These are phyloP conservation scores for Cladosporium austrohemisphaericum DNA, from an alignment of 2,329 filamentous ascomycete species.

Conservation along the genomic window DNA sequence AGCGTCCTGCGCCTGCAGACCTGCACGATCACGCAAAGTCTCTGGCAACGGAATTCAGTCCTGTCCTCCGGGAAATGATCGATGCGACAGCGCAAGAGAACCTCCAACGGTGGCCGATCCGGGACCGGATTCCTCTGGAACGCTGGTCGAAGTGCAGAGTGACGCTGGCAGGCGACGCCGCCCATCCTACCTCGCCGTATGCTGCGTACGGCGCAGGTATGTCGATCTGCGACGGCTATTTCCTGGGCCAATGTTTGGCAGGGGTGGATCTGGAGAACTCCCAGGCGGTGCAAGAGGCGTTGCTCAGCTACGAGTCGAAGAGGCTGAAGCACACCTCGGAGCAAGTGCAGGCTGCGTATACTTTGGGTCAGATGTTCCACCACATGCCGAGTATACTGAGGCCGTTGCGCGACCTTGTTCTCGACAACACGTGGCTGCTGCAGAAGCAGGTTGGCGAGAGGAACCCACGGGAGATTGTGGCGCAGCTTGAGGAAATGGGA, in stretches of 20 bases:
- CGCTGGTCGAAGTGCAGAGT: slow-evolving; percentile 32
- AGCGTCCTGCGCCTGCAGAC: slow-evolving; percentile 42
- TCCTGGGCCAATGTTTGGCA: not conserved
- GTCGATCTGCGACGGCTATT: slow-evolving; percentile 1
- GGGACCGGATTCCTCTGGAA: slow-evolving; percentile 40
- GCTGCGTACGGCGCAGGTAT: slow-evolving; percentile 2
- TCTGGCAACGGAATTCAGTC: slow-evolving; percentile 33
- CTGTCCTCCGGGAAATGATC: slow-evolving; percentile 39
- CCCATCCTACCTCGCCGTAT: slow-evolving; percentile 38
- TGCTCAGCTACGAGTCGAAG: not conserved
- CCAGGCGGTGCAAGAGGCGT: not conserved
- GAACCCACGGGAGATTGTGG: not conserved
- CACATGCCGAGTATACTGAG: not conserved
- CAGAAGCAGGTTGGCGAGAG: slow-evolving; percentile 2
- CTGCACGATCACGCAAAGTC: slow-evolving; percentile 39
- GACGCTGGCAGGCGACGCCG: slow-evolving; percentile 36
- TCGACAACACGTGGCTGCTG: not conserved
- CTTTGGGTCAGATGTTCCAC: slow-evolving; percentile 2
- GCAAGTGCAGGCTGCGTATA: slow-evolving; percentile 1
- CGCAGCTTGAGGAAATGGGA: not conserved
- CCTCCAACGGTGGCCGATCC: slow-evolving; percentile 45
- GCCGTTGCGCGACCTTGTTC: not conserved
- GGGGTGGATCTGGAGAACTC: not conserved
- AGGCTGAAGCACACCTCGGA: not conserved
- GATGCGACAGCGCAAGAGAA: slow-evolving; percentile 34